Evolutionary conservation across 805 yeast genomes (phyloP).

Genomic region (Kuraishia piskuri): DNA sequence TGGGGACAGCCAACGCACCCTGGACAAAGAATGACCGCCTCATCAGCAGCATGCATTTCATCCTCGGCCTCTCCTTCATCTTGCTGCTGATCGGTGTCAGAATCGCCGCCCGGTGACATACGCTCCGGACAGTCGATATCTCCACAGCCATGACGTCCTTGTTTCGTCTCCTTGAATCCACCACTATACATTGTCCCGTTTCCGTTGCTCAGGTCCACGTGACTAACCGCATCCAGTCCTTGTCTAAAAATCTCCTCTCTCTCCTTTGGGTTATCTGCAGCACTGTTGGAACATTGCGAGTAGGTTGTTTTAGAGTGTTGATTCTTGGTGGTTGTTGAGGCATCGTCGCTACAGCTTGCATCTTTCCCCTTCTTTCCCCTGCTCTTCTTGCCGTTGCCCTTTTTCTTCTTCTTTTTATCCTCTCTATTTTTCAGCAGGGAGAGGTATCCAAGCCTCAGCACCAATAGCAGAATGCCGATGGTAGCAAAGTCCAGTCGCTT

Average conservation of each 20-base stretch:
- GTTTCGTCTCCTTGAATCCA: neutral
- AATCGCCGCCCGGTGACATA: slow-evolving; percentile 12
- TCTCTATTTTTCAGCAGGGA: slow-evolving; percentile 26
- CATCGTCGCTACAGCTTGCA: neutral
- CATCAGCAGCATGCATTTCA: neutral
- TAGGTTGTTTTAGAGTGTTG: neutral
- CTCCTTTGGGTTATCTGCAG: too few species aligned
- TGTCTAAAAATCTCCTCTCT: neutral
- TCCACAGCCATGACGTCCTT: neutral
- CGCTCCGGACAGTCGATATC: neutral
- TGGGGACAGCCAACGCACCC: neutral
- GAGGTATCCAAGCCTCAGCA: slow-evolving; percentile 34
- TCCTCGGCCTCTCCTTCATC: neutral
- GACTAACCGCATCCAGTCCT: neutral
- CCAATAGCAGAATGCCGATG: slow-evolving; percentile 35
- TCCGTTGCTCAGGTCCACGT: neutral
- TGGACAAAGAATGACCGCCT: neutral
- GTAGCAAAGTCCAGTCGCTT: slow-evolving; percentile 39
- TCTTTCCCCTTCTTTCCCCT: slow-evolving; percentile 13
- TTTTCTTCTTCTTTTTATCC: slow-evolving; percentile 18
- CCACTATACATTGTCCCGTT: neutral
- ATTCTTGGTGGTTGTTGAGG: neutral
- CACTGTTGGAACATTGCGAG: neutral
- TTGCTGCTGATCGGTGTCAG: slow-evolving; percentile 17
- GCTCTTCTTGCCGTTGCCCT: slow-evolving; percentile 1